Evolutionary conservation across 257 asterid species (phyloP).

Genomic region (Craterostigma plantagineum): DNA sequence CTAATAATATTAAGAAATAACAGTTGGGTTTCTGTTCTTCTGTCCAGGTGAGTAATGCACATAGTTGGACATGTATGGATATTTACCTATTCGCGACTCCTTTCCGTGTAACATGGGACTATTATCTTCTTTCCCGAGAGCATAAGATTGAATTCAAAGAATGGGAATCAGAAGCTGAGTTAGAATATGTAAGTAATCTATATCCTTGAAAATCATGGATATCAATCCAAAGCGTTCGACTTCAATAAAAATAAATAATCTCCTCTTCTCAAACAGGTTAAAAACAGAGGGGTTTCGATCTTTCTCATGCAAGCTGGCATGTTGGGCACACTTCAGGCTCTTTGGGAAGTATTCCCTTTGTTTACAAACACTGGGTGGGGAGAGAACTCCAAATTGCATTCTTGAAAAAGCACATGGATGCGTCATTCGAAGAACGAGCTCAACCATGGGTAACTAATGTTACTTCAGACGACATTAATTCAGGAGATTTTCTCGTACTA

Average conservation of each 20-base stretch:
- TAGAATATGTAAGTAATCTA: slow-evolving; percentile 48
- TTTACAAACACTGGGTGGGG: slow-evolving; percentile 70
- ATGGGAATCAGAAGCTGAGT: slow-evolving; percentile 72
- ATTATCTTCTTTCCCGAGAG: slow-evolving; percentile 54
- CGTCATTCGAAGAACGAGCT: slow-evolving; percentile 61
- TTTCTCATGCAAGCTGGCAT: slow-evolving; percentile 82
- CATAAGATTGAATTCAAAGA: slow-evolving; percentile 60
- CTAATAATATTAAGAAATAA: no score
- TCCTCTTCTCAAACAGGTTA: slow-evolving; percentile 29
- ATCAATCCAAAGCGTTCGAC: slow-evolving; percentile 3
- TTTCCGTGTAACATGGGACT: slow-evolving; percentile 76
- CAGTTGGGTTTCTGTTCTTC: no score
- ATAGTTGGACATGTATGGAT: slow-evolving; percentile 90
- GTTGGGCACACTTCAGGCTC: slow-evolving; percentile 58
- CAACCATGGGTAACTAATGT: slow-evolving; percentile 70
- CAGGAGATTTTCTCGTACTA: slow-evolving; percentile 71
- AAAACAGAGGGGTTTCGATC: slow-evolving; percentile 49
- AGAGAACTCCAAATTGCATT: slow-evolving; percentile 59
- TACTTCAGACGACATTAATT: slow-evolving; percentile 45
- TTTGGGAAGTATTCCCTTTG: slow-evolving; percentile 78
- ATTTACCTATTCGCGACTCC: slow-evolving; percentile 80
- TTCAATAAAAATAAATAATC: slow-evolving; percentile 1
- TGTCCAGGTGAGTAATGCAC: slow-evolving; percentile 48
- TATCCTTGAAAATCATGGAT: not conserved
- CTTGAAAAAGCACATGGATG: slow-evolving; percentile 74